Base-by-base conservation (phyloP, 805 yeast species). In the Candida arabinofermentans region DNA sequence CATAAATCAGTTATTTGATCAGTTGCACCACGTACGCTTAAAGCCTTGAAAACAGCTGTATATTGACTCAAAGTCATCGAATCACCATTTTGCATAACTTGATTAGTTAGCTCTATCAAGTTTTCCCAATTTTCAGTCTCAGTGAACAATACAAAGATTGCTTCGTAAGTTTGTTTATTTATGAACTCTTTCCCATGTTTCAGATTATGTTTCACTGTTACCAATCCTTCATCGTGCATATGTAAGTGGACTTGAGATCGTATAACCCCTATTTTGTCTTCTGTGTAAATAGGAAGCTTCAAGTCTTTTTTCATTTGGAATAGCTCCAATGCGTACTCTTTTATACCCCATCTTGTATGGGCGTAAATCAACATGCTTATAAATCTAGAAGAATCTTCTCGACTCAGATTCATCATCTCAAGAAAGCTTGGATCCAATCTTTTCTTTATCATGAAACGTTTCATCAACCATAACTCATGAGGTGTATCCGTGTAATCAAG, bases 101-200 rank as follows among this genome's bases (percentile, higher is more conserved):
- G 69, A 51, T 79, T 82, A 55, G 83, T 83, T 36, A 74, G 74
- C 10, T 60, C 49, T 56, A 79, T 83, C 43, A 85, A 61, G 7
- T 70, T 61, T 17, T 59, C 59, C 86, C 86, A 83, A 46, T 44
- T 44, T 9, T 44, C 38, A n/a, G 42, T 44, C 19, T 47, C 44
- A 2, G 61, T 47, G 8, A 57, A 44, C n/a, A 46, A 38, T 10
- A 42, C 27, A n/a, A 55, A 49, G 4, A 57, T 37, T 2, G 45
- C 34, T 16, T 50, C 43, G 22, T 44, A 44, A 5, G 56, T 47
- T 33, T 51, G 47, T 10, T 36, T 17, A 29, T 44, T 41, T 16
- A 52, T 38, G 27, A 54, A 49, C 4, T 30, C 16, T 3, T 40
- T 21, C 22, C 45, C 48, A 4, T 39, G 34, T 5, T 31, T 23